Percentiles rank a stretch among this genome's conserved stretches.
Evolutionary conservation across 257 asterid species (phyloP).

Genomic region (Solanum arcanum): DNA sequence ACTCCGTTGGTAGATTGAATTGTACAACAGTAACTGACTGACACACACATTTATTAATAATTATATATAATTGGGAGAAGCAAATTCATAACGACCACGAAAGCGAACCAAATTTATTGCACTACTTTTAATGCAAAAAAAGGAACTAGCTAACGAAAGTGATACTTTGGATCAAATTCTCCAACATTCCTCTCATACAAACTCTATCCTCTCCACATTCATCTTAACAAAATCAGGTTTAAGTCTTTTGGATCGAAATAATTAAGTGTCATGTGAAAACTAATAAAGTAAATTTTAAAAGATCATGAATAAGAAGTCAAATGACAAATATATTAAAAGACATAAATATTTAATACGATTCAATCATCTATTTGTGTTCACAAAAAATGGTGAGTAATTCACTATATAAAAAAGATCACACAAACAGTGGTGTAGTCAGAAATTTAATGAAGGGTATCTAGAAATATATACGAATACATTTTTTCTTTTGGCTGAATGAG

Average conservation of each 20-base stretch:
- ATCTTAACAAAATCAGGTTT: background rate
- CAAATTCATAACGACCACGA: background rate
- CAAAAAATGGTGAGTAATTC: no score
- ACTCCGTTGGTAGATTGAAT: background rate
- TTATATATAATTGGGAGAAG: background rate
- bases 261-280: no score
- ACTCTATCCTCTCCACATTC: background rate
- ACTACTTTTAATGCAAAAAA: background rate
- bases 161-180: background rate
- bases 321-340: no score
- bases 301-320: no score
- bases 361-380: fast-evolving
- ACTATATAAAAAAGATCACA: no score
- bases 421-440: fast-evolving
- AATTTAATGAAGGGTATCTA: no score
- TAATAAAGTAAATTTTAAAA: no score
- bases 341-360: no score
- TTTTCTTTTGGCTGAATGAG: no score
- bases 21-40: background rate
- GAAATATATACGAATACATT: no score
- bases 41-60: background rate
- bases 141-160: background rate
- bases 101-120: background rate
- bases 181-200: background rate
- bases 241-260: no score